Evolutionary conservation across 495 filamentous ascomycete genomes (phyloP).

Genomic region (Penicillium nucicola): DNA sequence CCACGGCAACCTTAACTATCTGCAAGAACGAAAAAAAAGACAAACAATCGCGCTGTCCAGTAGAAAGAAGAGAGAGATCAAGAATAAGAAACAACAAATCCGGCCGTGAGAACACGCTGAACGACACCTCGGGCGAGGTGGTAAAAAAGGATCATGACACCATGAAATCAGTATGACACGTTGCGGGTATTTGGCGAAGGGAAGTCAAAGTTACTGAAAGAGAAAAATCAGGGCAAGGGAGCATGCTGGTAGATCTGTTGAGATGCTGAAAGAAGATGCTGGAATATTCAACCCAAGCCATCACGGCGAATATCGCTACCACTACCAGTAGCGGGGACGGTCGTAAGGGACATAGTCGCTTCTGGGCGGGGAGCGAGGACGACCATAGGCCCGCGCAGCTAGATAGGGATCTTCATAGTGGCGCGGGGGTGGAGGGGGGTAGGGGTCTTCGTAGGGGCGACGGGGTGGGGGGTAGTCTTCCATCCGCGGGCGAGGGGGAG

Average conservation of each 20-base stretch:
- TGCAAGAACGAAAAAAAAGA: not conserved
- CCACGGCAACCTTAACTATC: not conserved
- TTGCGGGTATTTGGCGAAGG: slow-evolving; percentile 23
- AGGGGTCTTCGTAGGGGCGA: slow-evolving; percentile 52
- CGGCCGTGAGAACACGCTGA: slow-evolving; percentile 11
- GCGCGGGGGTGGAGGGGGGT: slow-evolving; percentile 43
- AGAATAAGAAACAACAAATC: not conserved
- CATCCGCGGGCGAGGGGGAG: slow-evolving; percentile 66
- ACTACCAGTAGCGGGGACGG: slow-evolving; percentile 47
- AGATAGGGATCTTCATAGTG: slow-evolving; percentile 49
- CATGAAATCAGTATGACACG: slow-evolving; percentile 26
- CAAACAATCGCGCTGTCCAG: slow-evolving; percentile 4
- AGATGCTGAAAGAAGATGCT: slow-evolving; percentile 11
- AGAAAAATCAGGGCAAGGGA: not conserved
- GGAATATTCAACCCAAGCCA: slow-evolving; percentile 7
- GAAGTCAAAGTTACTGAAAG: not conserved
- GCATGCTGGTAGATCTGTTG: too few species aligned
- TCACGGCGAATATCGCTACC: not conserved
- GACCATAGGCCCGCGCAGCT: slow-evolving; percentile 39
- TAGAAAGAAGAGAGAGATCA: not conserved
- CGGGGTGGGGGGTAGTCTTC: slow-evolving; percentile 70
- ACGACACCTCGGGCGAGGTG: slow-evolving; percentile 15
- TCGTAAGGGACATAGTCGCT: slow-evolving; percentile 44
- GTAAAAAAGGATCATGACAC: slow-evolving; percentile 15
- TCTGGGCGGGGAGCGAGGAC: slow-evolving; percentile 42